phyloP scores from a whole-genome alignment of 169 alveolate genomes.

The Babesia sp. region DNA sequence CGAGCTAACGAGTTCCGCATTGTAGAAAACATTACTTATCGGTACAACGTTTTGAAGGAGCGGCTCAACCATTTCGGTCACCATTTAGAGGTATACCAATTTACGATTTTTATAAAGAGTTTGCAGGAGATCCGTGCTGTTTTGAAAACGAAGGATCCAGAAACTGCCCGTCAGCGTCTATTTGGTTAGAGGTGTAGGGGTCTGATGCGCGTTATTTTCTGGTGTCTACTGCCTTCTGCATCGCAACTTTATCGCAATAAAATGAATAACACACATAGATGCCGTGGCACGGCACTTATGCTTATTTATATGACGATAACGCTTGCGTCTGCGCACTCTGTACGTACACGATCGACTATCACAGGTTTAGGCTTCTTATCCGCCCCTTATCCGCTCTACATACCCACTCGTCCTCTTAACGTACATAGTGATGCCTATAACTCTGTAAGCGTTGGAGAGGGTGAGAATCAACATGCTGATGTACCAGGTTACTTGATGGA shows the following conservation, averaged over 20 bases:
- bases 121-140: conserved; percentile 13
- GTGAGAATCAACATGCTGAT: background rate
- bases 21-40: conserved; percentile 42
- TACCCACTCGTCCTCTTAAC: background rate
- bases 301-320: background rate
- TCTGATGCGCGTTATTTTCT: background rate
- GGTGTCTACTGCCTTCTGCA: background rate
- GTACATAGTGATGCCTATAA: conserved; percentile 1
- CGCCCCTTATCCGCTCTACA: background rate
- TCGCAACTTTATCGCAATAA: conserved; percentile 22
- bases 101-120: background rate
- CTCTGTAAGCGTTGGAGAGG: background rate
- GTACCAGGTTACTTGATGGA: background rate
- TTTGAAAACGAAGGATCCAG: conserved; percentile 30
- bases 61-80: conserved; percentile 29
- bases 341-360: conserved; percentile 1
- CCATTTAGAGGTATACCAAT: conserved; percentile 15
- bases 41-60: conserved; percentile 34
- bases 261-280: background rate
- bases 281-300: background rate
- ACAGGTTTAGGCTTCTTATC: background rate
- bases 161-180: conserved; percentile 10
- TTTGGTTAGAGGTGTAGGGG: conserved; percentile 5
- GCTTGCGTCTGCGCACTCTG: background rate
- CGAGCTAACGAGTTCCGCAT: conserved; percentile 37